Evolutionary conservation across 345 rosid species (phyloP).

Genomic region (Turritis glabra): DNA sequence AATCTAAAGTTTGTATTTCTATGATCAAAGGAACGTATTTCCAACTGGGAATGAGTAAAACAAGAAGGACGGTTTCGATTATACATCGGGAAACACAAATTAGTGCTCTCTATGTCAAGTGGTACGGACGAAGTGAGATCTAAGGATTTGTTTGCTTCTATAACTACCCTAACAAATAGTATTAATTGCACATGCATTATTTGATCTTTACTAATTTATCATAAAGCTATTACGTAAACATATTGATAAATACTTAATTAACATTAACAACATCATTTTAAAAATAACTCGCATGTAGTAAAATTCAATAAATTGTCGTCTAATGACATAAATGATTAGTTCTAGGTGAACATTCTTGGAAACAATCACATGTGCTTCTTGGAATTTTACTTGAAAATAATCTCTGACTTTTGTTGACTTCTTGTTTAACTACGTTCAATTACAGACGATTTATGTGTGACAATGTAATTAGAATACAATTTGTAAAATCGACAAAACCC

Average conservation of each 20-base stretch:
- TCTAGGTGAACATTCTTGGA: constrained; percentile 37
- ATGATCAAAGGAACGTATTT: neutral
- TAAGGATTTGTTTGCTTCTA: neutral
- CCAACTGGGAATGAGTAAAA: neutral
- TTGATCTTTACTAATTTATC: neutral
- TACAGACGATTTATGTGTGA: neutral
- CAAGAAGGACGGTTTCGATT: constrained; percentile 24
- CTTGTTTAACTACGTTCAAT: neutral
- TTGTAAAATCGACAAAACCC: constrained; percentile 17
- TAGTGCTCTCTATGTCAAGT: constrained; percentile 24
- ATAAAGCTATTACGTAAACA: neutral
- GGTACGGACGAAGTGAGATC: constrained; percentile 40
- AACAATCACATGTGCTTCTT: constrained; percentile 35
- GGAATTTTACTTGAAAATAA: constrained; percentile 5
- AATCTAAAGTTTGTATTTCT: neutral
- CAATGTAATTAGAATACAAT: constrained; percentile 4
- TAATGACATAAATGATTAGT: constrained; percentile 26
- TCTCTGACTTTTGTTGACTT: constrained; percentile 26
- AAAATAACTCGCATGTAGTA: constrained; percentile 1
- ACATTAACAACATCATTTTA: no score
- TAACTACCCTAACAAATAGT: neutral
- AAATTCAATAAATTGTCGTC: constrained; percentile 15
- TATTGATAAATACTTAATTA: neutral
- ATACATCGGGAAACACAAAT: constrained; percentile 15
- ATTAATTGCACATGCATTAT: constrained; percentile 24